Conservation (phyloP, 139 green algal genomes). For the Trebouxia sp. region DNA sequence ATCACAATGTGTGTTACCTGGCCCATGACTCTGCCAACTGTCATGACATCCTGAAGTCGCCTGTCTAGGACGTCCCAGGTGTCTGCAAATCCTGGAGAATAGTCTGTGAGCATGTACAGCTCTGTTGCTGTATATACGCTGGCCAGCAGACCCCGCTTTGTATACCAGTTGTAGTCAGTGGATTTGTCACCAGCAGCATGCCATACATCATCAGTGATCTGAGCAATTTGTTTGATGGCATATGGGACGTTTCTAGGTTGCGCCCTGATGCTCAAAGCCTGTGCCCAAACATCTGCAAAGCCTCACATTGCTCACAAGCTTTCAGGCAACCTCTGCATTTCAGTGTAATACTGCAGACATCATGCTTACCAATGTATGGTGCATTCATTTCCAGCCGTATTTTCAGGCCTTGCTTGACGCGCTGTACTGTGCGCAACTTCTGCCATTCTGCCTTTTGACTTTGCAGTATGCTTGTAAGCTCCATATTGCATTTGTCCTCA, state of each 20-base stretch:
- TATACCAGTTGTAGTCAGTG: constrained; percentile 73
- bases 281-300: constrained; percentile 50
- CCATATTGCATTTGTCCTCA: constrained; percentile 52
- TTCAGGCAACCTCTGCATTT: neutral
- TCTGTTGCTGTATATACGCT: constrained; percentile 65
- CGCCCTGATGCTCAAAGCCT: constrained; percentile 62
- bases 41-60: constrained; percentile 44
- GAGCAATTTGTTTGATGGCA: constrained; percentile 45
- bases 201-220: constrained; percentile 65
- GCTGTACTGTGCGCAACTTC: constrained; percentile 33
- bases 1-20: neutral
- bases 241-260: constrained; percentile 45
- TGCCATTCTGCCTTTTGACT: constrained; percentile 32
- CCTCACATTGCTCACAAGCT: neutral
- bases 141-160: constrained; percentile 60
- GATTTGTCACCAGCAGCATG: constrained; percentile 63
- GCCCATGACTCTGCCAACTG: constrained; percentile 28
- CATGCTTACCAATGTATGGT: constrained; percentile 48
- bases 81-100: constrained; percentile 62
- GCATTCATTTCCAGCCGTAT: constrained; percentile 56
- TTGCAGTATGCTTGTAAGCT: constrained; percentile 36
- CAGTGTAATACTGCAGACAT: neutral
- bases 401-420: constrained; percentile 53
- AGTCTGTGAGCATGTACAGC: constrained; percentile 84
- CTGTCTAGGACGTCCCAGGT: constrained; percentile 72